phyloP scores from a whole-genome alignment of 768 basidiomycete genomes.

The Phylloporus sp. region DNA sequence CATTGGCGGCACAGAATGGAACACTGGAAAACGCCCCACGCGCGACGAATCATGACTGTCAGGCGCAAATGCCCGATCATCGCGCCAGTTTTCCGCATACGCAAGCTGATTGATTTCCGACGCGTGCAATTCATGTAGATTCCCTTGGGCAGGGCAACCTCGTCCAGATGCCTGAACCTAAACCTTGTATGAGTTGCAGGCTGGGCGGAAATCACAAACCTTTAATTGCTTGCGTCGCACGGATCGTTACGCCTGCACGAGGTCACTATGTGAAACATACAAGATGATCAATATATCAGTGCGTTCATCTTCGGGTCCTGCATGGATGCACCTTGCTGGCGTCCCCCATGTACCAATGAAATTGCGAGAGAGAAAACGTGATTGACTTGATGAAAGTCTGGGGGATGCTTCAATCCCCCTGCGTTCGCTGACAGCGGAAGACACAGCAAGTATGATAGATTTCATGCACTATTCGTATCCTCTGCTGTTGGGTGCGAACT shows the following conservation, averaged over 20 bases:
- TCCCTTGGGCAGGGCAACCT: not conserved
- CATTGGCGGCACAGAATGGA: not conserved
- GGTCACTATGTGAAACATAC: conserved; percentile 1
- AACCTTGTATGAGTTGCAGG: not conserved
- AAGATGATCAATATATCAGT: not conserved
- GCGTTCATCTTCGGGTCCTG: not conserved
- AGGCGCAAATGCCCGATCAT: not conserved
- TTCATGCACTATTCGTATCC: not conserved
- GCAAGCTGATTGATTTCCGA: not conserved
- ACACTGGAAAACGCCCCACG: not conserved
- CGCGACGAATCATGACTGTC: not conserved
- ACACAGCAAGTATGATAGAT: not conserved
- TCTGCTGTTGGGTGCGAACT: not conserved
- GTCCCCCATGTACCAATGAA: not conserved
- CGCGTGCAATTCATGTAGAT: not conserved
- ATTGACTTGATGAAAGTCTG: not conserved
- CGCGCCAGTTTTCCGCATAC: not conserved
- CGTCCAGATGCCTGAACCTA: not conserved
- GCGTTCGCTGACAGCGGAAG: not conserved
- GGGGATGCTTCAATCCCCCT: not conserved
- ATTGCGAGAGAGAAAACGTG: not conserved
- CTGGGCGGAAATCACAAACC: not conserved
- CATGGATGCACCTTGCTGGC: not conserved
- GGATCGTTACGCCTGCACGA: conserved; percentile 1
- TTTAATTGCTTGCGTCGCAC: not conserved